Evolutionary conservation across 2,329 filamentous ascomycete genomes (phyloP), one percentile per base, ranked within the genome.

Genomic region (Cladosporium phlei): DNA sequence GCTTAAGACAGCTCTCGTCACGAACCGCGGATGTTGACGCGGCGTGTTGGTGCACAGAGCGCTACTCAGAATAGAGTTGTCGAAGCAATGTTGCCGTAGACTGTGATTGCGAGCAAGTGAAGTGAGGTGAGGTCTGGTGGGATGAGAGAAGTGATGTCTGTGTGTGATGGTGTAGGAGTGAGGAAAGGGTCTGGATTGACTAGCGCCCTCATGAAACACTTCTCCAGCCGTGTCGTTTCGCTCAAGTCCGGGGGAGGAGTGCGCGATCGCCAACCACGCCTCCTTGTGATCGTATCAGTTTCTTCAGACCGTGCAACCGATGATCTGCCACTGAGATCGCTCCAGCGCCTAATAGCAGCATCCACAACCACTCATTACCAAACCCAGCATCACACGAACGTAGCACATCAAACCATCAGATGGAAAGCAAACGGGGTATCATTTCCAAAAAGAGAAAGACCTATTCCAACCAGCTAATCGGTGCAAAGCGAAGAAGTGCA

Each of bases 351-450:
- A n/a, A n/a, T n/a, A n/a, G n/a, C n/a, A n/a, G n/a, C n/a, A n/a
- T n/a, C n/a, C n/a, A n/a, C n/a, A n/a, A n/a, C n/a, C n/a, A n/a
- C n/a, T n/a, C n/a, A n/a, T n/a, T n/a, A n/a, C n/a, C n/a, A n/a
- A n/a, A n/a, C n/a, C n/a, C n/a, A n/a, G n/a, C n/a, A n/a, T n/a
- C n/a, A n/a, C n/a, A n/a, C n/a, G n/a, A n/a, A n/a, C n/a, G n/a
- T 9, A 5, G 14, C 28, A 30, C 30, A 10, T 33, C 8, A 12
- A 11, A 19, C 7, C 30, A 1, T 16, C n/a, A n/a, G 35, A 17
- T 38, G 35, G 21, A 38, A 38, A 38, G 35, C 22, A 38, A 38
- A 38, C n/a, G 35, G 35, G 35, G 35, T 38, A 38, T 38, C 35
- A 38, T 38, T 38, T 16, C 35, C 24, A 22, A n/a, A n/a, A n/a